phyloP scores from a whole-genome alignment of 2,329 filamentous ascomycete species.

The Pseudogymnoascus verrucosus region DNA sequence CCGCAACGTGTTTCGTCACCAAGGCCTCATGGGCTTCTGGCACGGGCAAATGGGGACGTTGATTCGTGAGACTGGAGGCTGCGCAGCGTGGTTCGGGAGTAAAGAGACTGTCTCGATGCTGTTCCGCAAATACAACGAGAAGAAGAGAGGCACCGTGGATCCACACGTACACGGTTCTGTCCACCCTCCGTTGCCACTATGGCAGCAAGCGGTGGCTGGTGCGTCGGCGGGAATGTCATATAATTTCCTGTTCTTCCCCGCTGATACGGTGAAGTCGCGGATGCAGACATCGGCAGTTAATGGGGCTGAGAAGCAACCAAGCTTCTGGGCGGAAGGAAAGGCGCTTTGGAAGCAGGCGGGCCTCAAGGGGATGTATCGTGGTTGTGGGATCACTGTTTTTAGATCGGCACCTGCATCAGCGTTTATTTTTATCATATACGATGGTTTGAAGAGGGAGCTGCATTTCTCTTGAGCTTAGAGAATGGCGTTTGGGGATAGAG shows the following conservation, averaged over 20 bases:
- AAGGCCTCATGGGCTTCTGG: slow-evolving; percentile 86
- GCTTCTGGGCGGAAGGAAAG: slow-evolving; percentile 64
- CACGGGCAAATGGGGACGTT: slow-evolving; percentile 88
- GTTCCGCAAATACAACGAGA: slow-evolving; percentile 53
- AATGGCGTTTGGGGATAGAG: slow-evolving; percentile 11
- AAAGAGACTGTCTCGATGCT: slow-evolving; percentile 72
- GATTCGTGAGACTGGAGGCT: slow-evolving; percentile 87
- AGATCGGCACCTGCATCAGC: slow-evolving; percentile 92
- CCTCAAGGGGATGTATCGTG: slow-evolving; percentile 77
- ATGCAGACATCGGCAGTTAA: slow-evolving; percentile 80
- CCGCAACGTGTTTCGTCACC: slow-evolving; percentile 68
- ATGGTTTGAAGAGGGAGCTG: slow-evolving; percentile 68
- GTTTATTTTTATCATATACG: slow-evolving; percentile 94
- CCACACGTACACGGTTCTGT: not conserved
- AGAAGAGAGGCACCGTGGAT: slow-evolving; percentile 1
- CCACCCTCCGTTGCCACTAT: slow-evolving; percentile 57
- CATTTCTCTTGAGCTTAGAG: slow-evolving; percentile 33
- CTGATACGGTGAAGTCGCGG: slow-evolving; percentile 92
- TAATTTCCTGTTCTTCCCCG: slow-evolving; percentile 95
- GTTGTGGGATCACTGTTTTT: slow-evolving; percentile 86
- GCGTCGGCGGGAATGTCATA: slow-evolving; percentile 87
- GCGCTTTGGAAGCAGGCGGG: slow-evolving; percentile 78
- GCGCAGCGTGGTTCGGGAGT: slow-evolving; percentile 88
- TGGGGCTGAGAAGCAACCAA: slow-evolving; percentile 38
- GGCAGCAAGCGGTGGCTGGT: slow-evolving; percentile 81